These are phyloP conservation scores for Metarhizium brunneum DNA, from an alignment of 2,329 filamentous ascomycete species.

Conservation along the genomic window DNA sequence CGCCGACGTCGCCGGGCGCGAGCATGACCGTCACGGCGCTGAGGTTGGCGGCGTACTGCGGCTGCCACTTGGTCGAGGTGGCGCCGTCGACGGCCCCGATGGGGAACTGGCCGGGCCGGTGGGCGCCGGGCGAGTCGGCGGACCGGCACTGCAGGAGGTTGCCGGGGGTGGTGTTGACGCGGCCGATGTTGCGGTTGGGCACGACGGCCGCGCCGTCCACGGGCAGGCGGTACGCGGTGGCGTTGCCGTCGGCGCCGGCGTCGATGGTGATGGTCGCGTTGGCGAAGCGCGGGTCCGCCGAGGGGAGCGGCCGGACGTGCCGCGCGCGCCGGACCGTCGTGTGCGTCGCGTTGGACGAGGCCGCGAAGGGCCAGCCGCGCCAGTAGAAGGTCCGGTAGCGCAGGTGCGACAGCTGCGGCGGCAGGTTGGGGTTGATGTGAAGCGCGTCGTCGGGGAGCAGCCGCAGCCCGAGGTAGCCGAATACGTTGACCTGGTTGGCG, in stretches of 20 bases:
- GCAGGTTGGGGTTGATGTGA: slow-evolving; percentile 51
- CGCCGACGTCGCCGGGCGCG: slow-evolving; percentile 5
- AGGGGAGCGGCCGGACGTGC: slow-evolving; percentile 29
- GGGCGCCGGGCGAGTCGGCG: slow-evolving; percentile 35
- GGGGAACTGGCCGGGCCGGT: slow-evolving; percentile 59
- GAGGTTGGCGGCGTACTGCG: slow-evolving; percentile 7
- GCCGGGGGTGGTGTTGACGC: slow-evolving; percentile 39
- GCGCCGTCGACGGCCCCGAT: slow-evolving; percentile 11
- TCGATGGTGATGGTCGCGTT: slow-evolving; percentile 48
- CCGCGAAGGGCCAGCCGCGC: slow-evolving; percentile 16
- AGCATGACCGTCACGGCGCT: slow-evolving; percentile 11
- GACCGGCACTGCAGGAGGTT: slow-evolving; percentile 59
- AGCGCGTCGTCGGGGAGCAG: slow-evolving; percentile 48
- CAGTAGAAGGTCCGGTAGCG: slow-evolving; percentile 18
- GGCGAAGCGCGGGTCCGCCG: slow-evolving; percentile 44
- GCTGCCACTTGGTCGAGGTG: slow-evolving; percentile 14
- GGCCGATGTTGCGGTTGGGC: slow-evolving; percentile 39
- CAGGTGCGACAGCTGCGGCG: slow-evolving; percentile 44
- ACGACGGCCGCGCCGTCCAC: slow-evolving; percentile 42
- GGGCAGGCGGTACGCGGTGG: slow-evolving; percentile 33
- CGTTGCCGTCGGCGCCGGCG: slow-evolving; percentile 33
- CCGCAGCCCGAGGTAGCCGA: slow-evolving; percentile 58
- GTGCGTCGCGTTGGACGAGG: slow-evolving; percentile 16
- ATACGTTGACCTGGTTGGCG: slow-evolving; percentile 56
- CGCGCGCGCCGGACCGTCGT: slow-evolving; percentile 15